Conservation (phyloP, 2,329 filamentous ascomycete genomes). For the Pseudocercospora macadamiae region DNA sequence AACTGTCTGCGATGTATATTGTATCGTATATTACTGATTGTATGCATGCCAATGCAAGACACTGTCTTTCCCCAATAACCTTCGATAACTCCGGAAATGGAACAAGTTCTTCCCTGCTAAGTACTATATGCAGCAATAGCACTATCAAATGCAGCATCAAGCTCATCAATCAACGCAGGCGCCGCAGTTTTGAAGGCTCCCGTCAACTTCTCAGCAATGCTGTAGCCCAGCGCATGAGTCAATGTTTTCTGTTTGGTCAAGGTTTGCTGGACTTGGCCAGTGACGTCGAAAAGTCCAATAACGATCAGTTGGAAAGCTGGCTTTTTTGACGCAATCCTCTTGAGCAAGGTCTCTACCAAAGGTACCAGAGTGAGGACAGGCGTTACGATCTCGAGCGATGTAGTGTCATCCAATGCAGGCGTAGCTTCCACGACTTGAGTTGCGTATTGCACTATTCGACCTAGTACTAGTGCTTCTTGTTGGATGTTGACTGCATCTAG, state of each 20-base stretch:
- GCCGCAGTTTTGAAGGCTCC: background rate
- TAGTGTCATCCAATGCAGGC: background rate
- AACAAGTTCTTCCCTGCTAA: no score
- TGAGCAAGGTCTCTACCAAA: background rate
- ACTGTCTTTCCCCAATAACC: no score
- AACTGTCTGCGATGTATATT: no score
- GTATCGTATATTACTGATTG: no score
- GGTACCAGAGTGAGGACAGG: background rate
- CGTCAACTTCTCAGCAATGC: background rate
- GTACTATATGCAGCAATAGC: background rate
- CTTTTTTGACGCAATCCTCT: background rate
- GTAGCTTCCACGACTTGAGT: background rate
- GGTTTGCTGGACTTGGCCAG: background rate
- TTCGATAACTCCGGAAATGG: no score
- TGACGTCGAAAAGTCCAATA: slow-evolving; percentile 3
- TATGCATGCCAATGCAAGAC: no score
- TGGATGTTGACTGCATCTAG: slow-evolving; percentile 4
- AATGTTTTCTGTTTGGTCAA: background rate
- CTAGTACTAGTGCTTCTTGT: background rate
- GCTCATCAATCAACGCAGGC: background rate
- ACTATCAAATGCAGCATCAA: background rate
- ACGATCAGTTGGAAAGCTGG: background rate
- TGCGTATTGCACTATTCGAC: background rate
- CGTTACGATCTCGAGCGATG: background rate
- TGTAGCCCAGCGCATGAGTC: background rate